Conservation (phyloP, 257 asterid genomes). For the Nicotiana benthamiana region DNA sequence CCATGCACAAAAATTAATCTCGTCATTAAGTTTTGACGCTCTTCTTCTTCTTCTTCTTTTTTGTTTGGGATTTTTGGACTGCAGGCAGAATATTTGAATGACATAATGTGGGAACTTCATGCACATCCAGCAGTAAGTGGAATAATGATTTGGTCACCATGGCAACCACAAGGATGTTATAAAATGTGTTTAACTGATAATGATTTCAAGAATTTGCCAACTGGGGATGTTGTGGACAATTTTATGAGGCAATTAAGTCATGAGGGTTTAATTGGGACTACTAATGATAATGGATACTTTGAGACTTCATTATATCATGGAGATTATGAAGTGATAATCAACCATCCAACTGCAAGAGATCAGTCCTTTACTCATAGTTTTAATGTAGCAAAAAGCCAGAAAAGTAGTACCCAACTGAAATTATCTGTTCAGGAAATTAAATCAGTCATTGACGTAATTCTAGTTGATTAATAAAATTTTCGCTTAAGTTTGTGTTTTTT, state of each 20-base stretch:
- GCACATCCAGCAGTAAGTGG: constrained; percentile 22
- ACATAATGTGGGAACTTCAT: constrained; percentile 19
- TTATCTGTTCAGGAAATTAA: not conserved
- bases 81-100: constrained; percentile 12
- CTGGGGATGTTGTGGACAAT: constrained; percentile 30
- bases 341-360: not conserved
- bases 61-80: not conserved
- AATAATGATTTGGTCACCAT: constrained; percentile 25
- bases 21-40: not conserved
- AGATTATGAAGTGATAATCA: constrained; percentile 17
- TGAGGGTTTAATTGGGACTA: constrained; percentile 11
- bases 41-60: too few relatives aligned
- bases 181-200: constrained; percentile 29
- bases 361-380: not conserved
- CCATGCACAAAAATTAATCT: constrained; percentile 2
- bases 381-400: not conserved
- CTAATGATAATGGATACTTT: constrained; percentile 14
- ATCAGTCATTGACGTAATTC: not conserved
- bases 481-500: not conserved
- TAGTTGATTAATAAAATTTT: not conserved
- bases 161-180: constrained; percentile 16
- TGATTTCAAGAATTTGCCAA: constrained; percentile 23
- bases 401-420: not conserved
- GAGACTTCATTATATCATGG: constrained; percentile 26
- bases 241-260: constrained; percentile 14